These are phyloP conservation scores for Geotrichum fermentans DNA, from an alignment of 1,139 yeast genomes.

Conservation along the genomic window DNA sequence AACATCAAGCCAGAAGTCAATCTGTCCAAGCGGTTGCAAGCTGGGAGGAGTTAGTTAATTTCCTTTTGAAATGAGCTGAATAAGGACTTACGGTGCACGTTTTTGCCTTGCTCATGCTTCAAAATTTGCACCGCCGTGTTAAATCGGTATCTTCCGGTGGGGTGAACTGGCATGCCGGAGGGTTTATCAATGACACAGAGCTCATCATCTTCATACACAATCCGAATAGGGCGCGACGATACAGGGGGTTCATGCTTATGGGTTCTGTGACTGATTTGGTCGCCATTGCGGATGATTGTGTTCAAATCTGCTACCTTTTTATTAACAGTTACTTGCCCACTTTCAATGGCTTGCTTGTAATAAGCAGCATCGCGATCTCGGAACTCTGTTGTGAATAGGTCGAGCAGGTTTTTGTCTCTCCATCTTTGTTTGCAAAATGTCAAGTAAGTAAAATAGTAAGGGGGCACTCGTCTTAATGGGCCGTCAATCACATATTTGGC, in stretches of 20 bases:
- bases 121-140: constrained; percentile 83
- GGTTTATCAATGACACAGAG: constrained; percentile 89
- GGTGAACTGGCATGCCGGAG: constrained; percentile 92
- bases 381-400: constrained; percentile 78
- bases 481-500: constrained; percentile 40
- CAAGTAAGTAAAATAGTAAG: constrained; percentile 82
- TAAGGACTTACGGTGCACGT: constrained; percentile 52
- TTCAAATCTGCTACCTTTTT: constrained; percentile 59
- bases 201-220: constrained; percentile 75
- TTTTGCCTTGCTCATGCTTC: constrained; percentile 57
- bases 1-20: constrained; percentile 94
- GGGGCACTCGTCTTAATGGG: constrained; percentile 63
- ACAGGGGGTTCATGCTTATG: constrained; percentile 94
- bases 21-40: constrained; percentile 87
- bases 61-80: not conserved
- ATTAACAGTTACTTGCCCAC: constrained; percentile 72
- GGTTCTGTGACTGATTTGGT: constrained; percentile 71
- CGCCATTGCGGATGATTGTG: constrained; percentile 73
- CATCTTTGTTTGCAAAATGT: constrained; percentile 91
- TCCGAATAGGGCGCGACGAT: constrained; percentile 59
- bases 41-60: constrained; percentile 18
- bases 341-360: constrained; percentile 56
- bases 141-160: constrained; percentile 86
- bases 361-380: constrained; percentile 70
- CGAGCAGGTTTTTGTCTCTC: constrained; percentile 68